Evolutionary conservation across 1,284 basidiomycete genomes (phyloP), one percentile per base, ranked within the genome.

Genomic region (Mycosarcoma maydis): DNA sequence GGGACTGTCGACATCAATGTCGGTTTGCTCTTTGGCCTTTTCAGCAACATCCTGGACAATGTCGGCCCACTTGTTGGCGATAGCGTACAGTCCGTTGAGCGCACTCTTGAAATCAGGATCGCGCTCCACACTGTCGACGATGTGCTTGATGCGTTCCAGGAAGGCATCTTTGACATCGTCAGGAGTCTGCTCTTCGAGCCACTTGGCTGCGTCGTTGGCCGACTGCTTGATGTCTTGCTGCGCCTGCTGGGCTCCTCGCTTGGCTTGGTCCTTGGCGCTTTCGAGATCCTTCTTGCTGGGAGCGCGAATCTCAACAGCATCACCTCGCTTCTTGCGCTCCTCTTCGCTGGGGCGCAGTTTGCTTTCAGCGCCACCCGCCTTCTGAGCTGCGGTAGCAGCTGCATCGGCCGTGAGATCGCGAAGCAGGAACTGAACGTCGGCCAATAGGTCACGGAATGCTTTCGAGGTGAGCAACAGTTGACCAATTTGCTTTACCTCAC

Each of bases 331-430:
- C 80, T 34, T 81, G 72, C 60, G 61, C 26, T 67, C 67, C 20
- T 66, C 64, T 30, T 76, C 70, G 53, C 75, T 72, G 24, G 71
- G 64, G 33, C 77, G 58, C 23, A 68, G 49, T 64, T 80, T 78
- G 45, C 74, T 53, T 47, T 80, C 77, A 6, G 72, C 76, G 39
- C 76, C 66, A 20, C 59, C 56, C 4, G 68, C 64, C 64, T 78
- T 77, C 38, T 62, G 52, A 19, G 78, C 70, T 2, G 73, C 69
- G 19, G 73, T 72, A 20, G 75, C 72, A 40, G 76, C 73, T 2
- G 83, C 83, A 55, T 85, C 83, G 50, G 84, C 84, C 29, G 85
- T 81, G 55, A 85, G 75, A 64, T 84, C 83, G 32, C 83, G 78
- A 38, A 82, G 71, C 48, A 84, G 70, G 72, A 79, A 77, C 74